phyloP scores from a whole-genome alignment of 257 asterid species.

The Haberlea rhodopensis region DNA sequence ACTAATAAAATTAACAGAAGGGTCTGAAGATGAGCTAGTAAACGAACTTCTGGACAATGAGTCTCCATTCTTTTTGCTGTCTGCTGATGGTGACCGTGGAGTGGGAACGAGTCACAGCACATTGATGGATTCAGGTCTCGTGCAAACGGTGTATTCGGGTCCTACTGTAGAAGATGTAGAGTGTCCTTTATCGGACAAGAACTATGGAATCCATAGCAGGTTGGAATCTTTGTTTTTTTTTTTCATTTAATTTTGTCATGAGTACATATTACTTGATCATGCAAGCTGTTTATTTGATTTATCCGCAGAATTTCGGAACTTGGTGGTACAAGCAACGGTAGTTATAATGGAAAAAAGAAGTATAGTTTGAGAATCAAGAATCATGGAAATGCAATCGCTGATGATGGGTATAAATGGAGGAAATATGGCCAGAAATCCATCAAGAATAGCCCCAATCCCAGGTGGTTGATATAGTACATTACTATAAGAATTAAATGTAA shows the following conservation, averaged over 20 bases:
- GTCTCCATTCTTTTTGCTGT: constrained; percentile 43
- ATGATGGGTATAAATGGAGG: constrained; percentile 96
- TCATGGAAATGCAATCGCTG: constrained; percentile 65
- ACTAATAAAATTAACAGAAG: constrained; percentile 24
- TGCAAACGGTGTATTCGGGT: constrained; percentile 24
- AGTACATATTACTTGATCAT: neutral
- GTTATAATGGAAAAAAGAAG: constrained; percentile 34
- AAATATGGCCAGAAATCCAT: constrained; percentile 94
- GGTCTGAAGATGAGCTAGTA: constrained; percentile 46
- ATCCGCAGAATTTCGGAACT: constrained; percentile 46
- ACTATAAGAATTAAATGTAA: too few relatives aligned
- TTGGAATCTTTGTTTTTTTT: constrained; percentile 10
- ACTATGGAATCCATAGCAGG: constrained; percentile 41
- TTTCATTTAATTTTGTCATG: neutral
- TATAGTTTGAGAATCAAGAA: constrained; percentile 71
- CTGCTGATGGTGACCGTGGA: constrained; percentile 23
- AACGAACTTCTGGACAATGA: constrained; percentile 51
- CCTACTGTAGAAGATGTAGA: constrained; percentile 35
- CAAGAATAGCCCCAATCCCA: constrained; percentile 89
- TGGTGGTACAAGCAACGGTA: constrained; percentile 30
- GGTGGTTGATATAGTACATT: constrained; percentile 33
- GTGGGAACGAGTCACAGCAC: constrained; percentile 20
- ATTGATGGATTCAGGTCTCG: constrained; percentile 19
- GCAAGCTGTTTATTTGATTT: neutral
- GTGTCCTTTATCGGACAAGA: constrained; percentile 29